phyloP scores from a whole-genome alignment of 768 basidiomycete genomes.

The Tylopilus balloui region DNA sequence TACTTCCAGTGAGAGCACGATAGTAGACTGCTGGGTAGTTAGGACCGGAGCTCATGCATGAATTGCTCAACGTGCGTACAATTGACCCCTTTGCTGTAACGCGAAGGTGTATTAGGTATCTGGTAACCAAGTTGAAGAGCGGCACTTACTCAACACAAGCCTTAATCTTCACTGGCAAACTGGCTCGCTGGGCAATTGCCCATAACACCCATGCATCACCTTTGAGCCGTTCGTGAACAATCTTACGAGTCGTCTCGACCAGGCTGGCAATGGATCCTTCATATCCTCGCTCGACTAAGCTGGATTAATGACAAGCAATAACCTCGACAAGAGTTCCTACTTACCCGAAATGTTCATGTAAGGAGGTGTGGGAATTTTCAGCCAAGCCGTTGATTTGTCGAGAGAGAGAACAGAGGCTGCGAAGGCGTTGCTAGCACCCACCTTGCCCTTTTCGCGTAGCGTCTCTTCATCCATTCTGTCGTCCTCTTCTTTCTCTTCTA shows the following conservation, averaged over 20 bases:
- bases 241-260: background rate
- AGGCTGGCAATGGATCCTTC: background rate
- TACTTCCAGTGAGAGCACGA: background rate
- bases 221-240: slow-evolving; percentile 1
- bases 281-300: background rate
- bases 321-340: no score
- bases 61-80: background rate
- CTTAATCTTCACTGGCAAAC: slow-evolving; percentile 3
- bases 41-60: background rate
- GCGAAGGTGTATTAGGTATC: background rate
- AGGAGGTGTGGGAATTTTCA: background rate
- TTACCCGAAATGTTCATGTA: background rate
- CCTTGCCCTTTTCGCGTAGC: background rate
- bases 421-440: background rate
- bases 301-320: background rate
- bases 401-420: background rate
- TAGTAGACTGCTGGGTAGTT: background rate
- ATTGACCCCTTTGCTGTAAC: slow-evolving; percentile 4
- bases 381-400: background rate
- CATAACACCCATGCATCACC: slow-evolving; percentile 9
- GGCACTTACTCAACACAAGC: slow-evolving; percentile 5
- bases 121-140: background rate
- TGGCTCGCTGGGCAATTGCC: slow-evolving; percentile 6
- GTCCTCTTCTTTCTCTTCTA: background rate
- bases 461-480: background rate